Conservation (phyloP, 2,329 filamentous ascomycete species). For the Ophiostoma novo-ulmi region DNA sequence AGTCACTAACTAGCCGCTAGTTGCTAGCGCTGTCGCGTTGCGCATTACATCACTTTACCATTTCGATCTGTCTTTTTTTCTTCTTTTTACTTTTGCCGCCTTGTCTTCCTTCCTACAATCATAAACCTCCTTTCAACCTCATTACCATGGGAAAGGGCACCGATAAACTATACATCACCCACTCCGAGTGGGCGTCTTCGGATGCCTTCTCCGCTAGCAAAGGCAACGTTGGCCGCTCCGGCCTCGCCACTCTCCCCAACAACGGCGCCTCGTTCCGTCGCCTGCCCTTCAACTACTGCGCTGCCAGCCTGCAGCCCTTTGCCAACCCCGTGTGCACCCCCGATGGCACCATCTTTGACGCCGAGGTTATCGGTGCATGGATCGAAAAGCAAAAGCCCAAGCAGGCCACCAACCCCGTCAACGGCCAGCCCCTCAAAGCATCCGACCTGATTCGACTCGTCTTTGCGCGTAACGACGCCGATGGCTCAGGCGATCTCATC, state of each 20-base stretch:
- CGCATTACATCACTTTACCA: conserved; percentile 9
- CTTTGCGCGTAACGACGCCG: conserved; percentile 84
- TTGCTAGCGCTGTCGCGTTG: conserved; percentile 7
- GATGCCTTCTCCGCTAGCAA: conserved; percentile 83
- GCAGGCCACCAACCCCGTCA: conserved; percentile 88
- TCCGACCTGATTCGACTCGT: conserved; percentile 85
- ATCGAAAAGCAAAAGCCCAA: conserved; percentile 86
- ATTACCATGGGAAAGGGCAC: conserved; percentile 48
- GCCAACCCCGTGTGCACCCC: conserved; percentile 87
- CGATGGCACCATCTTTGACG: conserved; percentile 85
- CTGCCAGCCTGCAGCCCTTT: conserved; percentile 91
- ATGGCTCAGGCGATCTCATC: conserved; percentile 71
- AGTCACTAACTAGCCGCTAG: not conserved
- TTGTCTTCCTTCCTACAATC: not conserved
- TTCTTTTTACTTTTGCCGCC: not conserved
- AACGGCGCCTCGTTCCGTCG: conserved; percentile 60
- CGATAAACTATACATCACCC: conserved; percentile 71
- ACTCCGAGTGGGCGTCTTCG: conserved; percentile 92
- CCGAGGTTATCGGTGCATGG: conserved; percentile 92
- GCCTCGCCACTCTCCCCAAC: conserved; percentile 26
- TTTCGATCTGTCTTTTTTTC: not conserved
- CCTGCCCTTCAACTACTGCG: conserved; percentile 97
- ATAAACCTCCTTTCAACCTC: not conserved
- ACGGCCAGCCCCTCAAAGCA: conserved; percentile 70
- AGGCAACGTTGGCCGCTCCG: conserved; percentile 47